A percentile compares a stretch with the other conserved stretches of the same genome.
phyloP scores from a whole-genome alignment of 345 rosid species.

The Hypericum perforatum region DNA sequence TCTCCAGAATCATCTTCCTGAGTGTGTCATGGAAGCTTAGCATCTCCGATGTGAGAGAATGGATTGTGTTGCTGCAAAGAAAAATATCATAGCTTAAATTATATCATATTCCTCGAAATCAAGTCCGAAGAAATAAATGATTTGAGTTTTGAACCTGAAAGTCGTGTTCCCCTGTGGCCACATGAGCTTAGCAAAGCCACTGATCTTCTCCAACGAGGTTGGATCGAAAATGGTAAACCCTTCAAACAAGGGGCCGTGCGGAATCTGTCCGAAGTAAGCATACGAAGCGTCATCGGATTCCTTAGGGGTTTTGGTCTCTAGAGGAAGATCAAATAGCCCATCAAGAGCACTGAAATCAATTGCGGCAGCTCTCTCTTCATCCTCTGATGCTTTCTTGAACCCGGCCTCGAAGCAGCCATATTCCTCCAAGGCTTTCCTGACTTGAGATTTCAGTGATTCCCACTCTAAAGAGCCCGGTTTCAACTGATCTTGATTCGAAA shows the following conservation, averaged over 20 bases:
- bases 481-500: slow-evolving; percentile 21
- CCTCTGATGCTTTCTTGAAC: slow-evolving; percentile 28
- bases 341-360: slow-evolving; percentile 19
- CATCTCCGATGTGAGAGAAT: not conserved
- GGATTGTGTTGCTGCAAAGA: slow-evolving; percentile 1
- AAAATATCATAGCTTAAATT: not conserved
- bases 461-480: slow-evolving; percentile 37
- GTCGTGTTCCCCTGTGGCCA: slow-evolving; percentile 49
- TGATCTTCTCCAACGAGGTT: slow-evolving; percentile 22
- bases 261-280: slow-evolving; percentile 54
- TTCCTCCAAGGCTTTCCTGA: slow-evolving; percentile 38
- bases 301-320: slow-evolving; percentile 36
- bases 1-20: not conserved
- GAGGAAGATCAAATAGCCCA: slow-evolving; percentile 50
- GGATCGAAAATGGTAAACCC: slow-evolving; percentile 58
- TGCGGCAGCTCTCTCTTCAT: slow-evolving; percentile 17
- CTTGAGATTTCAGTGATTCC: slow-evolving; percentile 27
- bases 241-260: slow-evolving; percentile 43
- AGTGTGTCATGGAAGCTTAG: not conserved
- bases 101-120: not conserved
- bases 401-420: slow-evolving; percentile 61
- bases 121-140: not conserved
- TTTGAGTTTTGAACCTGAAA: slow-evolving; percentile 32
- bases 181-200: slow-evolving; percentile 19
- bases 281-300: slow-evolving; percentile 38